Base-by-base conservation (phyloP, 805 yeast species). In the Wickerhamiella galacta region DNA sequence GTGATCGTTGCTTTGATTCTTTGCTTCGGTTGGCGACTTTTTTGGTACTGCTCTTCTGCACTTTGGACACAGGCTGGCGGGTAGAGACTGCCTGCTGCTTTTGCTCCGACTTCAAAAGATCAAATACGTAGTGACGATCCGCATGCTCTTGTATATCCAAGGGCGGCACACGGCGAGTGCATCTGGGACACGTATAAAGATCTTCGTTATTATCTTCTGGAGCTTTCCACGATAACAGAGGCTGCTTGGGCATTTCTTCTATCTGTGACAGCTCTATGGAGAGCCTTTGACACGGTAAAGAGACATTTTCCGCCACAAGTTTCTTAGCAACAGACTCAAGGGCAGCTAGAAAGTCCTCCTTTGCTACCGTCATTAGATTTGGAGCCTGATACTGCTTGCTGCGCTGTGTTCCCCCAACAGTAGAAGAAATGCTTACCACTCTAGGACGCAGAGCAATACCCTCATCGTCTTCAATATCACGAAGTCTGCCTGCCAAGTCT, bases 391-490 rank as follows among this genome's bases (percentile, higher is more conserved):
- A 6, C 12, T 27, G 35, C 20, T 27, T 26, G 27, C 27, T 21
- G 15, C 27, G 29, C 10, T 20, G 15, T 14, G 7, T 12, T 4
- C 9, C 19, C 3, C 11, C 18, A 4, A 20, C 14, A n/a, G 26
- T 11, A 16, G 45, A 39, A 7, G 55, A 63, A 3, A 73, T 41
- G 5, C 63, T 53, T 8, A 75, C 42, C 0, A 75, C 73, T 25
- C 63, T 63, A 1, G 87, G 85, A 30, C 80, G 48, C 25, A 61
- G 50, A 1, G 56, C 47, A 2, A 42, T 28, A 1, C 45, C 46
- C 3, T 35, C 62, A 43, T 82, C 93, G 40, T 79, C 85, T 38
- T 72, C 79, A 14, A 34, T 25, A 44, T 87, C 96, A 19, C 66
- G 59, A 4, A 85, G 51, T 34, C 98, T 52, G 31, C 73, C 71